These are phyloP conservation scores for Grammothele lineata DNA, from an alignment of 768 basidiomycete species.

Conservation along the genomic window DNA sequence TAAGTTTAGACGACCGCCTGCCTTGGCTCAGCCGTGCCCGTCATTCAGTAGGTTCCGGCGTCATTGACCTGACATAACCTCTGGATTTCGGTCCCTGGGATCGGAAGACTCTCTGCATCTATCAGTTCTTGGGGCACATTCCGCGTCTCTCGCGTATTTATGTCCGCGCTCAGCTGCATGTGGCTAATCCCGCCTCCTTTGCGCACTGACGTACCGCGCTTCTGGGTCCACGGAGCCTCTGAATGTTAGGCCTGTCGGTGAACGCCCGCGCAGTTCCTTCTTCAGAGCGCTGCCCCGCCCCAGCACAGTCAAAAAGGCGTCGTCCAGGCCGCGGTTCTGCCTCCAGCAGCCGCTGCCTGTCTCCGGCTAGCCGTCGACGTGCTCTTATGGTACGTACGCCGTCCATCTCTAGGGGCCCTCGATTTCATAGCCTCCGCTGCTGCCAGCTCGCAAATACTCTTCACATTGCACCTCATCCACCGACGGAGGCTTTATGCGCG, in stretches of 20 bases:
- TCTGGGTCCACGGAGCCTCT: background rate
- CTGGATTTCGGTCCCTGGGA: conserved; percentile 12
- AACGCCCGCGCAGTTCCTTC: background rate
- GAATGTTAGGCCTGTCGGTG: background rate
- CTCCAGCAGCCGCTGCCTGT: no score
- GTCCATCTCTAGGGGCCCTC: no score
- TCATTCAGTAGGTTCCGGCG: conserved; percentile 13
- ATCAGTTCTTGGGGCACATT: conserved; percentile 1
- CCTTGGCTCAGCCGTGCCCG: conserved; percentile 6
- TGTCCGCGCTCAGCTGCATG: conserved; percentile 6
- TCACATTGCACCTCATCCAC: no score
- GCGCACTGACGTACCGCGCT: conserved; percentile 13
- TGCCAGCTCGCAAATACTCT: no score
- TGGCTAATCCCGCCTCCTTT: conserved; percentile 11
- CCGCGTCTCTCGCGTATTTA: conserved; percentile 8
- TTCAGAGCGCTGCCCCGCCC: background rate
- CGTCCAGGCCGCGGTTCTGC: no score
- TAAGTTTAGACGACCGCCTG: conserved; percentile 16
- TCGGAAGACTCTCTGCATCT: conserved; percentile 13
- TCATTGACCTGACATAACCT: conserved; percentile 15
- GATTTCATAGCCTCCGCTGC: no score
- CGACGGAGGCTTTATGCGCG: no score
- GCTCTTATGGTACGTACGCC: no score
- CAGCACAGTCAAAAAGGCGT: no score
- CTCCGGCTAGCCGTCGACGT: no score